Evolutionary conservation across 345 rosid genomes (phyloP).

Genomic region (Cardamine chenopodiifolia): DNA sequence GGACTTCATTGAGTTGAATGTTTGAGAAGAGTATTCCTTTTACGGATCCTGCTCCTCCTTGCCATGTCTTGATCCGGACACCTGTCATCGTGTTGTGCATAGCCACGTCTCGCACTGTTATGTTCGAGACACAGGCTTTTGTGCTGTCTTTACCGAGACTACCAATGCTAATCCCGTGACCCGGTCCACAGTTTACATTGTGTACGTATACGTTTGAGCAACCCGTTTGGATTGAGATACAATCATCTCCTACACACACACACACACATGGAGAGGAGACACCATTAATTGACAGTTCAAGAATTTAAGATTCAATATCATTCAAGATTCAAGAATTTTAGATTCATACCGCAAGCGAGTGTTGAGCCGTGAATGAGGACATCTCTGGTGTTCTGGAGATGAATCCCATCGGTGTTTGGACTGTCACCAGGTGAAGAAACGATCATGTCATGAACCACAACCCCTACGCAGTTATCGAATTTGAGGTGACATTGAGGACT

Average conservation of each 20-base stretch:
- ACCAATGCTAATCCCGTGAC: slow-evolving; percentile 97
- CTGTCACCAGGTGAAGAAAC: slow-evolving; percentile 88
- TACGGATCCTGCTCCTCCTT: slow-evolving; percentile 95
- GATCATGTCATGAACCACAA: slow-evolving; percentile 68
- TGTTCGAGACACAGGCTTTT: slow-evolving; percentile 94
- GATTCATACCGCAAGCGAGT: slow-evolving; percentile 79
- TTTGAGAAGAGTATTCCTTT: slow-evolving; percentile 85
- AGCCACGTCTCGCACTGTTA: slow-evolving; percentile 77
- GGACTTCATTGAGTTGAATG: slow-evolving; percentile 86
- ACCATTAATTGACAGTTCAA: slow-evolving; percentile 2
- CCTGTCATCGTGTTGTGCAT: slow-evolving; percentile 93
- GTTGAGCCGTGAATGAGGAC: slow-evolving; percentile 69
- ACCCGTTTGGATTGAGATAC: slow-evolving; percentile 92
- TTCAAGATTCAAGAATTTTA: background rate
- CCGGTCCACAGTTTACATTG: slow-evolving; percentile 94
- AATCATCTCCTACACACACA: slow-evolving; percentile 83
- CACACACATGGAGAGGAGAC: slow-evolving; percentile 13
- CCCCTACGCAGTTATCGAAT: slow-evolving; percentile 85
- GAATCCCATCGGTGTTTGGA: slow-evolving; percentile 98
- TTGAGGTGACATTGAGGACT: slow-evolving; percentile 99
- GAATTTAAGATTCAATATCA: background rate
- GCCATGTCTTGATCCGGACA: slow-evolving; percentile 95
- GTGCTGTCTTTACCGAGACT: slow-evolving; percentile 80
- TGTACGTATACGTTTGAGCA: slow-evolving; percentile 84
- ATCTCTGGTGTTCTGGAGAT: slow-evolving; percentile 85